A percentile compares a stretch with the other conserved stretches of the same genome.
Conservation (phyloP, 495 filamentous ascomycete genomes). For the Trichoderma virens region DNA sequence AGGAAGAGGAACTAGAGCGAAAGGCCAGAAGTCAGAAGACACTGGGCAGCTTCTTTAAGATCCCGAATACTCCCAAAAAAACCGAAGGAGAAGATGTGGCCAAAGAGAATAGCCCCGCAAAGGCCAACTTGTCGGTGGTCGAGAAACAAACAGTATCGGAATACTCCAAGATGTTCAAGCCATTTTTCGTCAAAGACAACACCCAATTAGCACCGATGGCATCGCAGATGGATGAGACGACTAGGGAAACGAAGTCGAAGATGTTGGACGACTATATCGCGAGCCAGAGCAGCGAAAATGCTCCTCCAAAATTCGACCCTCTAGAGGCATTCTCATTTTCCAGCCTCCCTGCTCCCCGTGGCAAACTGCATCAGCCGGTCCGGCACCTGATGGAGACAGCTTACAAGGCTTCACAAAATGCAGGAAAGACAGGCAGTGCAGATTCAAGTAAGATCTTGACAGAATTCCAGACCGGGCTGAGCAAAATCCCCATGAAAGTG, state of each 20-base stretch:
- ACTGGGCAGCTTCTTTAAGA: slow-evolving; percentile 43
- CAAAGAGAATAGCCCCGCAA: slow-evolving; percentile 14
- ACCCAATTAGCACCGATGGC: slow-evolving; percentile 49
- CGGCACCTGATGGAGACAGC: slow-evolving; percentile 55
- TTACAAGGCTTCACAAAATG: slow-evolving; percentile 20
- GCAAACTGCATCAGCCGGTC: slow-evolving; percentile 46
- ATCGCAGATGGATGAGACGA: slow-evolving; percentile 49
- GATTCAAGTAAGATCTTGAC: slow-evolving; percentile 30
- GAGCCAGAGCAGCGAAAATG: slow-evolving; percentile 25
- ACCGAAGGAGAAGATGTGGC: slow-evolving; percentile 19
- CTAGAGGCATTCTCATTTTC: slow-evolving; percentile 55
- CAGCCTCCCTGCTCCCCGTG: slow-evolving; percentile 40
- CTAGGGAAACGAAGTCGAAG: slow-evolving; percentile 41
- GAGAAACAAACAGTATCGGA: slow-evolving; percentile 28
- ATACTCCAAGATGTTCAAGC: slow-evolving; percentile 66
- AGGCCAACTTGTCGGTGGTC: slow-evolving; percentile 17
- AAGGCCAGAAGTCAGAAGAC: slow-evolving; percentile 48
- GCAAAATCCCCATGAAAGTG: slow-evolving; percentile 62
- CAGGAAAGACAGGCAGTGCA: slow-evolving; percentile 12
- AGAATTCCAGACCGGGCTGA: slow-evolving; percentile 45
- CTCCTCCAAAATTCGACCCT: slow-evolving; percentile 39
- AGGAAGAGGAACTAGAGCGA: slow-evolving; percentile 53
- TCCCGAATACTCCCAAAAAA: slow-evolving; percentile 43
- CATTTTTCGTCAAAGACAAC: slow-evolving; percentile 66
- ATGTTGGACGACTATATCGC: slow-evolving; percentile 38